Evolutionary conservation across 2,329 filamentous ascomycete species (phyloP).

Genomic region (Alternaria sp.): DNA sequence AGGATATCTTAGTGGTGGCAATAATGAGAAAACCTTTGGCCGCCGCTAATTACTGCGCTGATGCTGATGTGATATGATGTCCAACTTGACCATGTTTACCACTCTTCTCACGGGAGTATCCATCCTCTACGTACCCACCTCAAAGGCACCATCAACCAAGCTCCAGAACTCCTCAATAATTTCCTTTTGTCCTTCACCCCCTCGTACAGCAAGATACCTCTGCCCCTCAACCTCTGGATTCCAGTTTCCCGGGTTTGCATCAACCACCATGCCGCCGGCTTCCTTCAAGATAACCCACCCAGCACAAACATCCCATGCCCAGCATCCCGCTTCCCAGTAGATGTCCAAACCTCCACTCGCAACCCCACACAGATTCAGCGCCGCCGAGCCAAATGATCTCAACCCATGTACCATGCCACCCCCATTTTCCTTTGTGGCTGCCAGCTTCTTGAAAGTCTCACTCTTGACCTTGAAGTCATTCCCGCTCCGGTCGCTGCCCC

Average conservation of each 20-base stretch:
- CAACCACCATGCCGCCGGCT: conserved; percentile 75
- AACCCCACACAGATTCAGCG: conserved; percentile 76
- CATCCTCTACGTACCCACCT: conserved; percentile 48
- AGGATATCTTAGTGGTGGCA: conserved; percentile 37
- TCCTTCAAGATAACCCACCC: conserved; percentile 80
- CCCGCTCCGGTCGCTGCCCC: conserved; percentile 74
- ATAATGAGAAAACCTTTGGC: conserved; percentile 38
- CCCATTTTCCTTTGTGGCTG: conserved; percentile 64
- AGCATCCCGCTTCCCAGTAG: conserved; percentile 86
- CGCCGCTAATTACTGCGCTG: conserved; percentile 34
- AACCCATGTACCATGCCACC: conserved; percentile 81
- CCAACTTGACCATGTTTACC: neutral
- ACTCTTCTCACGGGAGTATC: neutral
- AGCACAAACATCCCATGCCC: conserved; percentile 86
- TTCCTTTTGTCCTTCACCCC: conserved; percentile 55
- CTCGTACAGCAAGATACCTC: conserved; percentile 61
- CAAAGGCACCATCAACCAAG: conserved; percentile 55
- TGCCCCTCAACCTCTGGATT: conserved; percentile 64
- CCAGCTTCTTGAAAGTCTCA: conserved; percentile 66
- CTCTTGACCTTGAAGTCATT: conserved; percentile 75
- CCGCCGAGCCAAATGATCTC: conserved; percentile 75
- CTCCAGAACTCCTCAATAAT: conserved; percentile 61
- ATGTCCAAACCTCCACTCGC: conserved; percentile 75
- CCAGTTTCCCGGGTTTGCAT: conserved; percentile 79
- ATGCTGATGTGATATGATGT: conserved; percentile 12